These are phyloP conservation scores for Daldinia grandis DNA, from an alignment of 495 filamentous ascomycete species.

Conservation along the genomic window DNA sequence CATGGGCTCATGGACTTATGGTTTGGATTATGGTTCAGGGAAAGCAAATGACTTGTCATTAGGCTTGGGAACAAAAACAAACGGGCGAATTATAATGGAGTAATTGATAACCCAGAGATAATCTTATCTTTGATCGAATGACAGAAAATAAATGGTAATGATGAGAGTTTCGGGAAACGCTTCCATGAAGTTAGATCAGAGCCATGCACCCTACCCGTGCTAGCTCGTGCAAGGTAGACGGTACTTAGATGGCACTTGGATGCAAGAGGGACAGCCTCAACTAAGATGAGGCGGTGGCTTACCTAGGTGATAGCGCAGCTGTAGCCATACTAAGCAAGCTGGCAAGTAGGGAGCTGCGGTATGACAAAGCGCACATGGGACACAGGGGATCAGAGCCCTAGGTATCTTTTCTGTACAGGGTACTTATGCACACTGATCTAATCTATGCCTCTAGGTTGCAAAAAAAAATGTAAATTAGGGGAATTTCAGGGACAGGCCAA, in stretches of 20 bases:
- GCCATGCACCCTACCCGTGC: conserved; percentile 29
- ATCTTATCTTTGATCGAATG: conserved; percentile 47
- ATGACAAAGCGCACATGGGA: conserved; percentile 25
- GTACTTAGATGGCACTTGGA: conserved; percentile 28
- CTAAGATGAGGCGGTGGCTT: conserved; percentile 26
- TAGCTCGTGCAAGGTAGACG: conserved; percentile 18
- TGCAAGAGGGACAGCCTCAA: conserved; percentile 37
- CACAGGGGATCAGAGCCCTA: conserved; percentile 15
- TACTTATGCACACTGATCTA: conserved; percentile 36
- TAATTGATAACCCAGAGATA: conserved; percentile 46
- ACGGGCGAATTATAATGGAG: conserved; percentile 42
- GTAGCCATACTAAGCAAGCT: not conserved
- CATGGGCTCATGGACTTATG: not conserved
- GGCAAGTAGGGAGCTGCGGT: not conserved
- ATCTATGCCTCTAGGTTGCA: conserved; percentile 30
- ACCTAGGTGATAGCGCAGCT: conserved; percentile 7
- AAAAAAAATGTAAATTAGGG: conserved; percentile 25
- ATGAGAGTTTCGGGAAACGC: conserved; percentile 32
- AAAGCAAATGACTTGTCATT: conserved; percentile 44
- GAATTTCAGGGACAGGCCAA: conserved; percentile 33
- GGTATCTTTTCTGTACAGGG: conserved; percentile 25
- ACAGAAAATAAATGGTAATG: conserved; percentile 42
- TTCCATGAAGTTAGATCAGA: conserved; percentile 37
- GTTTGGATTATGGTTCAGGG: conserved; percentile 12
- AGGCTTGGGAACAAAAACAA: conserved; percentile 36